Evolutionary conservation across 371 early-diverging fungal genomes (phyloP).

Genomic region (Saksenaea oblongispora): DNA sequence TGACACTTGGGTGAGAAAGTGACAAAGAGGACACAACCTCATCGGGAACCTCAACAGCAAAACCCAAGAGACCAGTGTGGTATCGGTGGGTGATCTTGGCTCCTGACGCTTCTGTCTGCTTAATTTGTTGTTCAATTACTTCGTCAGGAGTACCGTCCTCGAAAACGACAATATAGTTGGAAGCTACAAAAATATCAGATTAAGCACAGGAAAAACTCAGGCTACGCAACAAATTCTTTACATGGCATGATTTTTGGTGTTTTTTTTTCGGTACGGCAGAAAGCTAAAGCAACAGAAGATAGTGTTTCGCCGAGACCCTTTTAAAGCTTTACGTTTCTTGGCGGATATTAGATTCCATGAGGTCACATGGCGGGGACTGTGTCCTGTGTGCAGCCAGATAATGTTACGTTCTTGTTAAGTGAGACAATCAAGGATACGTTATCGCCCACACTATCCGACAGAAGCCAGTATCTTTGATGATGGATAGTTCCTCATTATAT

Average conservation of each 20-base stretch:
- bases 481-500: too few species aligned
- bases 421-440: not conserved
- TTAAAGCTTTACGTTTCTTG: not conserved
- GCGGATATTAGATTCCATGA: not conserved
- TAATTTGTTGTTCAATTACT: slow-evolving; percentile 41
- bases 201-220: not conserved
- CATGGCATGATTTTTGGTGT: not conserved
- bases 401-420: not conserved
- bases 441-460: too few species aligned
- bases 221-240: not conserved
- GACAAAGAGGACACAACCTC: slow-evolving; percentile 26
- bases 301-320: not conserved
- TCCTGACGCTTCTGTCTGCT: slow-evolving; percentile 40
- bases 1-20: slow-evolving; percentile 27
- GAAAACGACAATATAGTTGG: slow-evolving; percentile 48
- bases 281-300: not conserved
- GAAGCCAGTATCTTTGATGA: too few species aligned
- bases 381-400: not conserved
- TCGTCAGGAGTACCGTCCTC: slow-evolving; percentile 42
- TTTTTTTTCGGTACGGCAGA: not conserved
- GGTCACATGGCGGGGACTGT: not conserved
- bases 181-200: slow-evolving; percentile 12
- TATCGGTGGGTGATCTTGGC: slow-evolving; percentile 38
- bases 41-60: slow-evolving; percentile 54
- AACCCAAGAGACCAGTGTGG: slow-evolving; percentile 42